Conservation (phyloP, 2,329 filamentous ascomycete species). For the Coniochaeta sp. region DNA sequence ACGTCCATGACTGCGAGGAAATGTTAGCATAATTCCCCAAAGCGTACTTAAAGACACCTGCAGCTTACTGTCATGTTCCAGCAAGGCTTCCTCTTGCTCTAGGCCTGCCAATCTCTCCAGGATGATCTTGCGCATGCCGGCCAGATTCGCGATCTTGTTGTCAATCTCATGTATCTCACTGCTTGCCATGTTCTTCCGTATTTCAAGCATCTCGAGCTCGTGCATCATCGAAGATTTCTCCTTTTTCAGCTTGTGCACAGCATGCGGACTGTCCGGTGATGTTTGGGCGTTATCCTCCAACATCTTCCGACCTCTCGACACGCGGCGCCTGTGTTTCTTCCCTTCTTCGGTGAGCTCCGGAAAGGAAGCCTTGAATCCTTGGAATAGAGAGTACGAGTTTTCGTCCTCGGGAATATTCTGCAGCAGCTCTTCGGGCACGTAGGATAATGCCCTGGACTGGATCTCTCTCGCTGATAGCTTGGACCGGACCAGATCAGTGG, state of each 20-base stretch:
- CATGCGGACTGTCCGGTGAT: constrained; percentile 46
- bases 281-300: constrained; percentile 54
- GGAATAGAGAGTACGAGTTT: constrained; percentile 86
- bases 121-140: constrained; percentile 87
- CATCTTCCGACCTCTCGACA: constrained; percentile 69
- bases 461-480: constrained; percentile 88
- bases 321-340: constrained; percentile 62
- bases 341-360: constrained; percentile 63
- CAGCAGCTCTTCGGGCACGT: constrained; percentile 83
- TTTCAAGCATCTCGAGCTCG: constrained; percentile 80
- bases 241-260: constrained; percentile 66
- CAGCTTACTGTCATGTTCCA: constrained; percentile 76
- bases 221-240: constrained; percentile 76
- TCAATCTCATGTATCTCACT: constrained; percentile 95
- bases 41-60: neutral
- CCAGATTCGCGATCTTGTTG: constrained; percentile 89
- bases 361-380: constrained; percentile 88
- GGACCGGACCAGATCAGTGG: constrained; percentile 88
- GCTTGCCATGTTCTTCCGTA: constrained; percentile 96
- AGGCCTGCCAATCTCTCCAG: constrained; percentile 77
- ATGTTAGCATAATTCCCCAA: constrained; percentile 6
- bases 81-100: constrained; percentile 81
- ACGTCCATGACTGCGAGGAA: constrained; percentile 50
- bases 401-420: constrained; percentile 80
- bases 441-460: constrained; percentile 83